These are phyloP conservation scores for Dendrobium huoshanense DNA, from an alignment of 106 monocot genomes.

Conservation along the genomic window DNA sequence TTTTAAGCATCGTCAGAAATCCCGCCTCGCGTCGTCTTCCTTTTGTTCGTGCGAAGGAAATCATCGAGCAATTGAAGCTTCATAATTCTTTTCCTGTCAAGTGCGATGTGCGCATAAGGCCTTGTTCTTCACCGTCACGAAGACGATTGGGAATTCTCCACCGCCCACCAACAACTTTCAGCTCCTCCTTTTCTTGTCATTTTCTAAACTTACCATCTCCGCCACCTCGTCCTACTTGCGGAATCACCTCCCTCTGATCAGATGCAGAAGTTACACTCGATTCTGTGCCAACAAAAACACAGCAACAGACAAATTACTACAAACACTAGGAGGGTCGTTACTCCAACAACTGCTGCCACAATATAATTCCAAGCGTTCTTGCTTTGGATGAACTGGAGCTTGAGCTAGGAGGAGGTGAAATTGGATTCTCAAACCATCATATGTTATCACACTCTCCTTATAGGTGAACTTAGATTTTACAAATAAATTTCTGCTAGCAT, in stretches of 20 bases:
- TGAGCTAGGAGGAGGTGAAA: constrained; percentile 6
- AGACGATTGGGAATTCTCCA: no score
- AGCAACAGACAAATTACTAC: constrained; percentile 14
- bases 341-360: constrained; percentile 47
- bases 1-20: no score
- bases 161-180: no score
- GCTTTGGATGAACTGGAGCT: constrained; percentile 10
- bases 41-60: no score
- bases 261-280: neutral
- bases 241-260: constrained; percentile 11
- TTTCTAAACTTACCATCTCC: no score
- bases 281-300: constrained; percentile 27
- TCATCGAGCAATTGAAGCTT: no score
- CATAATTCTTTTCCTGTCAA: no score
- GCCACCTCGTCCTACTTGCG: neutral
- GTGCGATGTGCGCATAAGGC: no score
- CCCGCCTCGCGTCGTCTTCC: no score
- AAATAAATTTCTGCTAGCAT: constrained; percentile 11
- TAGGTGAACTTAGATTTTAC: constrained; percentile 47
- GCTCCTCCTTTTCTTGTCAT: no score
- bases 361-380: constrained; percentile 39
- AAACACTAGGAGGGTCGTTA: constrained; percentile 4
- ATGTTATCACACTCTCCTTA: constrained; percentile 30
- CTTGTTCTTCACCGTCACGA: no score
- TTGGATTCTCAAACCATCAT: constrained; percentile 6